Base-by-base conservation (phyloP, 2,329 filamentous ascomycete species). In the Venturia oleaginea region DNA sequence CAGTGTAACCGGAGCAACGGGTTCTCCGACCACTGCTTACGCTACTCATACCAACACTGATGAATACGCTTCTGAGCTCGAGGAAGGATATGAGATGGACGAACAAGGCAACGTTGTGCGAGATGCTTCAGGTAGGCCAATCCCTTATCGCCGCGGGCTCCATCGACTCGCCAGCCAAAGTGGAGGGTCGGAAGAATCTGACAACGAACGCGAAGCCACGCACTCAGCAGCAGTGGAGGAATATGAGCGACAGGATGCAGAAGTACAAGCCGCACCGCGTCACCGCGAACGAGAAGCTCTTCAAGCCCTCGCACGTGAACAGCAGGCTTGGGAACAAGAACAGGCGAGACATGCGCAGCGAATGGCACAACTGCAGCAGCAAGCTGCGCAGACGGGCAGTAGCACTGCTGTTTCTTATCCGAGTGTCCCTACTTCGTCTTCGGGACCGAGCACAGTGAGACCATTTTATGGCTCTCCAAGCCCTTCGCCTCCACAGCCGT, bases 71-170 rank as follows among this genome's bases (percentile, higher is more conserved):
- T 42, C 30, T 19, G 60, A 59, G 37, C 59, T 66, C 11, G 64
- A 65, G 70, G 88, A 89, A 74, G 88, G 92, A 74, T 92, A 89
- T 75, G 81, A 84, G 67, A 82, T 85, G 68, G 85, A 88, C 71
- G 78, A 80, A 38, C 77, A 83, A 64, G 86, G 85, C 67, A 81
- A 84, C 68, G 85, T 86, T 69, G 79, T 84, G 64, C 81, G 80
- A 63, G 87, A 89, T 74, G 78, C 79, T 40, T 80, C 83, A 64
- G 87, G 86, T 63, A 81, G 82, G 62, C 84, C 81, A 63, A 83
- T 89, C 73, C 73, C 82, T 17, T 81, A 79, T 65, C 76, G 82
- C 66, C 80, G 77, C 64, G 73, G 75, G 69, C 76, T 80, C 13
- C 37, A 46, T 24, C 22, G 48, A 27, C 30, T 43, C 48, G 51